Evolutionary conservation across 305 asterid species (phyloP), one percentile per base, ranked within the genome.

Genomic region (Fraxinus floribunda): DNA sequence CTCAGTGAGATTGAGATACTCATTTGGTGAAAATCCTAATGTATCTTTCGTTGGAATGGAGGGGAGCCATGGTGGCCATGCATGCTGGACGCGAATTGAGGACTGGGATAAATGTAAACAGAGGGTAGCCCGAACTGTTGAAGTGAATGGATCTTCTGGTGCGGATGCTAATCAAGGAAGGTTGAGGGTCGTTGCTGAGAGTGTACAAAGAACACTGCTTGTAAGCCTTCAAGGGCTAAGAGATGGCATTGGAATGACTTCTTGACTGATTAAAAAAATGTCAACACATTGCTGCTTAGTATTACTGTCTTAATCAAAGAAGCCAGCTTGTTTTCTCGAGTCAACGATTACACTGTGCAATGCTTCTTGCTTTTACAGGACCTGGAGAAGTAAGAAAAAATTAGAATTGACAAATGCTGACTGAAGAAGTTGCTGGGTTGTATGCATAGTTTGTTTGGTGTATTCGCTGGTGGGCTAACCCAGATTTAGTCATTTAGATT

Each of bases 21-120:
- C 88, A 6, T 97, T 93, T 66, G 93, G 94, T 49, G 99, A 97
- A 66, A 97, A 86, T 81, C 91, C 95, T 4, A 82, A 41, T 7
- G 97, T 94, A 8, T 85, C 91, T 36, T 97, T 92, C 79, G 91
- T 94, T 10, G 93, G 92, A 44, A 97, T 97, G 99, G 98, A 94
- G 89, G 98, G 99, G 49, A 97, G 99, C 86, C 98, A 97, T 82
- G 99, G 98, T 46, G 98, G 98, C 15, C 90, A 94, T 49, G 95
- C 99, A 3, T 97, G 98, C 91, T 97, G 99, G 98, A 60, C 86
- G 81, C 87, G 92, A 55, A 84, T 81, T 34, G 99, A 92, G 8
- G 98, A 97, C n/a, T 97, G 99, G 99, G 98, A 97, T 44, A 93
- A 90, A 78, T 92, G 97, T 85, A 93, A 91, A 80, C 98, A 93